Evolutionary conservation across 257 asterid genomes (phyloP), one percentile per base, ranked within the genome.

Genomic region (Solanum commersonii): DNA sequence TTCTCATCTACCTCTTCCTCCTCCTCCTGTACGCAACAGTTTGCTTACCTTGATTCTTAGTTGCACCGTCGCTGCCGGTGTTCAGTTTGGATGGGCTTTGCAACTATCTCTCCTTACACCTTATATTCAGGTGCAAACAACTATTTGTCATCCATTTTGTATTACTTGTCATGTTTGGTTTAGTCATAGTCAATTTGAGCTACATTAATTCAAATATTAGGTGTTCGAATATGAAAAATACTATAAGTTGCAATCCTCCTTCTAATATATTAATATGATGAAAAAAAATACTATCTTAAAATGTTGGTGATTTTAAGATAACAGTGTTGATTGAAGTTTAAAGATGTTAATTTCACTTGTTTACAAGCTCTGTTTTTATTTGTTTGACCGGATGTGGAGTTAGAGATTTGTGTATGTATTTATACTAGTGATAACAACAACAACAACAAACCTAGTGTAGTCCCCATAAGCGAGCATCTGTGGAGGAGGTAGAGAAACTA

Each of bases 21-120:
- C 60, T 42, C 93, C 92, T 89, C 93, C 85, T 88, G 70, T 86
- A 88, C 88, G 90, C 4, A 92, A 93, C 89, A 92, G 96, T 91
- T 90, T 97, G 68, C 13, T 89, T 68, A 92, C 94, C 88, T 88
- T 97, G 93, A 93, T 95, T 85, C 96, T 96, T 83, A 94, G 98
- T 84, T 96, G 99, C 90, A 91, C 98, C 89, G 96, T 97, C 91
- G 99, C 99, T 38, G 99, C 99, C 11, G 99, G 99, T 27, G 99
- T 97, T 23, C 99, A 97, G 87, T 97, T 97, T 86, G 99, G 99
- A 12, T 97, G 99, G 99, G 99, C 99, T 65, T 93, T 97, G 92
- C 99, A 97, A 93, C 94, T 96, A 37, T 96, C 99, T 29, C 98
- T 97, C 81, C 99, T 97, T 84, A 97, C 99, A 87, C 99, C 99